Conservation (phyloP, 129 eudicot species). For the Sambucus nigra region DNA sequence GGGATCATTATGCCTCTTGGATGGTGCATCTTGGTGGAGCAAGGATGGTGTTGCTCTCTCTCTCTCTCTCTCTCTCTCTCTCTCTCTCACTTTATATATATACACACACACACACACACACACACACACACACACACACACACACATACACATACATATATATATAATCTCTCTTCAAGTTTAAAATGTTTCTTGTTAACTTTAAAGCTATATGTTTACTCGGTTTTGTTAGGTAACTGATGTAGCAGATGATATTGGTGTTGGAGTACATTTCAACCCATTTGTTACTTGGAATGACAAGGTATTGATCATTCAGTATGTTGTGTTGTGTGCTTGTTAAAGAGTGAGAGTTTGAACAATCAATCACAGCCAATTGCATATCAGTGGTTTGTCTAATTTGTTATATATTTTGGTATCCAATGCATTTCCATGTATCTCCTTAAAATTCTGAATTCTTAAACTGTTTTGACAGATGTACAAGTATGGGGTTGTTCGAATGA, state of each 20-base stretch:
- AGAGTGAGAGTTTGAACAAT: background rate
- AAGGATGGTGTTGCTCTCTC: slow-evolving; percentile 52
- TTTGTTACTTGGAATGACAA: slow-evolving; percentile 63
- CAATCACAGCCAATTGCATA: background rate
- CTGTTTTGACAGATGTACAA: slow-evolving; percentile 52
- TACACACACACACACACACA: too few species aligned
- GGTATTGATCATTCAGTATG: slow-evolving; percentile 25
- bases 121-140: slow-evolving; percentile 1
- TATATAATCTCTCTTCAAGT: too few species aligned
- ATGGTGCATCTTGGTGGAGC: slow-evolving; percentile 76
- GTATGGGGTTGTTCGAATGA: slow-evolving; percentile 76
- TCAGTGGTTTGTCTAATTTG: background rate
- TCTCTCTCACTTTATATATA: too few species aligned
- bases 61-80: slow-evolving; percentile 9
- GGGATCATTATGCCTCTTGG: slow-evolving; percentile 80
- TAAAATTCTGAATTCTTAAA: background rate
- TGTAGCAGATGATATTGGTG: slow-evolving; percentile 72
- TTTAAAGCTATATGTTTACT: slow-evolving; percentile 14
- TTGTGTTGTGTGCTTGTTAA: background rate
- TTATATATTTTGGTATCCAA: background rate
- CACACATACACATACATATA: too few species aligned
- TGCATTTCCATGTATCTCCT: slow-evolving; percentile 1
- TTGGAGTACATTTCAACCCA: slow-evolving; percentile 92
- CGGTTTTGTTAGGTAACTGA: slow-evolving; percentile 41
- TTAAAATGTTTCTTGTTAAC: background rate